Percentiles rank a stretch among this genome's conserved stretches.
These are phyloP conservation scores for Phytophthora multivora DNA, from an alignment of 352 stramenopile genomes.

Conservation along the genomic window DNA sequence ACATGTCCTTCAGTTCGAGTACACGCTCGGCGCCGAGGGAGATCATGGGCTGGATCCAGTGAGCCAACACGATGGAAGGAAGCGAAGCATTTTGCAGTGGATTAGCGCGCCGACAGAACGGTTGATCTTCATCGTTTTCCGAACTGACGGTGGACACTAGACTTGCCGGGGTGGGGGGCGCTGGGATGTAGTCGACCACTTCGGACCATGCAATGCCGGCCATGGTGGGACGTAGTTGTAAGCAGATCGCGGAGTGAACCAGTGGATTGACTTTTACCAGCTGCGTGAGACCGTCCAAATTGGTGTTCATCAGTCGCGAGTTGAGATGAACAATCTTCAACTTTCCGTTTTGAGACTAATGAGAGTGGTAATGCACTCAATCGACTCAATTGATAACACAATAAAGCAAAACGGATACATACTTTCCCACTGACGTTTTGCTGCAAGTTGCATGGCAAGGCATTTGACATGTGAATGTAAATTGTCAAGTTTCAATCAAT, in stretches of 20 bases:
- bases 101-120: constrained; percentile 23
- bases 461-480: no score
- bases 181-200: constrained; percentile 17
- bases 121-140: constrained; percentile 3
- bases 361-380: neutral
- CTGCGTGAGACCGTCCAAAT: neutral
- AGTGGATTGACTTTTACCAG: neutral
- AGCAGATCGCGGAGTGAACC: neutral
- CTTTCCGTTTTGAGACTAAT: neutral
- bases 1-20: constrained; percentile 38
- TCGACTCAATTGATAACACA: no score
- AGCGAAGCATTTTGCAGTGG: constrained; percentile 41
- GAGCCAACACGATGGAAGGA: constrained; percentile 46
- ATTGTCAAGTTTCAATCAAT: no score
- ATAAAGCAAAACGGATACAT: no score
- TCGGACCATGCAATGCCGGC: constrained; percentile 8
- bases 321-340: constrained; percentile 5
- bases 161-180: constrained; percentile 6
- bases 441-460: no score
- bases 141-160: constrained; percentile 7
- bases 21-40: constrained; percentile 30
- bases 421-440: no score
- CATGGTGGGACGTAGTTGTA: neutral
- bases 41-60: constrained; percentile 54
- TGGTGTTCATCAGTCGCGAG: neutral